phyloP scores from a whole-genome alignment of 148 eudicot species.

The Chenopodium suecicum region DNA sequence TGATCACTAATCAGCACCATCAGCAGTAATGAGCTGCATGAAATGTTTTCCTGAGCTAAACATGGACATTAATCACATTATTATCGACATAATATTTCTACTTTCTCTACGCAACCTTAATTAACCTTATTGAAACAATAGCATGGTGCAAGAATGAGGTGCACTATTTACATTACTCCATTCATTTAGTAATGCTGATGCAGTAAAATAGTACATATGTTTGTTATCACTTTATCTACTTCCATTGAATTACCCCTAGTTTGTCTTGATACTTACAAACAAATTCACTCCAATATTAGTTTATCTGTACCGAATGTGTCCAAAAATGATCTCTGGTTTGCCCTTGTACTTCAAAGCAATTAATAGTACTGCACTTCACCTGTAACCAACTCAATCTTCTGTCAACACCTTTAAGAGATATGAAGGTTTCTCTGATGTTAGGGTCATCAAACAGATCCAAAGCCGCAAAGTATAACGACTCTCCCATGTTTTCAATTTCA shows the following conservation, averaged over 20 bases:
- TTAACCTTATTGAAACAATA: neutral
- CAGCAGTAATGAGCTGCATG: too few species aligned
- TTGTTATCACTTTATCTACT: neutral
- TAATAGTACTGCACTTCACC: slow-evolving; percentile 42
- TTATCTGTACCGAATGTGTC: neutral
- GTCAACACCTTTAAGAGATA: slow-evolving; percentile 47
- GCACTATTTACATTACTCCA: neutral
- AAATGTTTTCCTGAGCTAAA: too few species aligned
- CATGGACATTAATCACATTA: too few species aligned
- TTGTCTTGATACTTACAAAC: neutral
- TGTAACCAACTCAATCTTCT: slow-evolving; percentile 55
- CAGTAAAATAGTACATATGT: neutral
- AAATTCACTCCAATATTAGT: neutral
- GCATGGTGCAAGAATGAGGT: neutral
- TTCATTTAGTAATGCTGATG: neutral
- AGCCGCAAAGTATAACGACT: slow-evolving; percentile 48
- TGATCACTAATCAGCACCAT: too few species aligned
- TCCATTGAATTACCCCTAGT: neutral
- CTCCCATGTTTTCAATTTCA: slow-evolving; percentile 47
- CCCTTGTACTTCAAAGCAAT: too few species aligned
- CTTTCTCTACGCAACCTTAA: too few species aligned
- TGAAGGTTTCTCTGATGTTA: slow-evolving; percentile 48
- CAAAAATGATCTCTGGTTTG: neutral
- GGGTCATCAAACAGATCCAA: slow-evolving; percentile 70
- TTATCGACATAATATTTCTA: too few species aligned